Evolutionary conservation across 1,284 basidiomycete species (phyloP).

Genomic region (Trichosporon inkin): DNA sequence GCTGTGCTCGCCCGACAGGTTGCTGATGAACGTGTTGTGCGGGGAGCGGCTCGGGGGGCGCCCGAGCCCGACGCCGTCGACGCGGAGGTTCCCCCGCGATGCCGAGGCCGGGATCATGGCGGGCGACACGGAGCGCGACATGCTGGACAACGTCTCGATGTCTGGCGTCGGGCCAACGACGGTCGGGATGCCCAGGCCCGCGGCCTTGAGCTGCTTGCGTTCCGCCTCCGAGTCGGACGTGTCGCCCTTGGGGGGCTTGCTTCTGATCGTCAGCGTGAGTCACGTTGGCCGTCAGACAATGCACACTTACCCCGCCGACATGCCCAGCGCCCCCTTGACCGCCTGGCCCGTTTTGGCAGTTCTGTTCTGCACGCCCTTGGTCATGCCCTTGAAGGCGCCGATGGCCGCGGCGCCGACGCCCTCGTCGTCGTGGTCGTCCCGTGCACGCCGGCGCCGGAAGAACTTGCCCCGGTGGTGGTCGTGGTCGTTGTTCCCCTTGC

Average conservation of each 20-base stretch:
- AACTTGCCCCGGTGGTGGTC: conserved; percentile 9
- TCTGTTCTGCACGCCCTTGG: conserved; percentile 15
- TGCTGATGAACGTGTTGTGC: conserved; percentile 5
- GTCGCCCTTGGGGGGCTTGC: conserved; percentile 24
- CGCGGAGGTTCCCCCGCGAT: background rate
- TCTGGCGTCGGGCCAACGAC: conserved; percentile 35
- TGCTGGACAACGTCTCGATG: background rate
- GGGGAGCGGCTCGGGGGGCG: background rate
- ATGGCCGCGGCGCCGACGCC: conserved; percentile 18
- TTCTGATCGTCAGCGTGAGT: background rate
- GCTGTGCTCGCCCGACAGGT: conserved; percentile 14
- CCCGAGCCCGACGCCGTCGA: background rate
- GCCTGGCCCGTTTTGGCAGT: conserved; percentile 32
- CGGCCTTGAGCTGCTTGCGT: conserved; percentile 13
- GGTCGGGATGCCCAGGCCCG: conserved; percentile 34
- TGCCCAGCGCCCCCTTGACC: conserved; percentile 35
- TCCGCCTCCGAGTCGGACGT: conserved; percentile 41
- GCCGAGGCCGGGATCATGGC: background rate
- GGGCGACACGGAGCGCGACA: conserved; percentile 17
- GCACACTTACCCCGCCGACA: conserved; percentile 32
- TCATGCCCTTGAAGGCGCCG: conserved; percentile 36
- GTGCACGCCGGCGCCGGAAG: conserved; percentile 6
- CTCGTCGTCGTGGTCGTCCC: conserved; percentile 16
- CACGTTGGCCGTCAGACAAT: background rate
- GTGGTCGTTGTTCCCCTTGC: background rate